Conservation (phyloP, 345 rosid genomes). For the Cochlearia excelsa region DNA sequence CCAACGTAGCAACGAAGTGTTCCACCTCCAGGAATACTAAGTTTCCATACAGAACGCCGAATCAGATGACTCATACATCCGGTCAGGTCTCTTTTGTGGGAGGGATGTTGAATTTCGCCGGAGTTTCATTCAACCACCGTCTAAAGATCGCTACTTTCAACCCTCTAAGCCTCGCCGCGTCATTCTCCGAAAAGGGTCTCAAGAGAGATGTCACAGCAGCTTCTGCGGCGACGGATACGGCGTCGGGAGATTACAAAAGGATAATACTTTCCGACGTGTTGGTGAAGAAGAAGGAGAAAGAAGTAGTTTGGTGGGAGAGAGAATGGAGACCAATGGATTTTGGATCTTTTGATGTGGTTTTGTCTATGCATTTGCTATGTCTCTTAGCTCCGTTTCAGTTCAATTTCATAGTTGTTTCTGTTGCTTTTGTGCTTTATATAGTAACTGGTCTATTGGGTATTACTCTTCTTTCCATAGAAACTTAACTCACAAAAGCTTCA, state of each 20-base stretch:
- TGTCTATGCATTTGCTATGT: background rate
- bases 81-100: too few species aligned
- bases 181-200: conserved; percentile 21
- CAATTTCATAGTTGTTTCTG: background rate
- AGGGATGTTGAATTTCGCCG: conserved; percentile 15
- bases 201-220: conserved; percentile 26
- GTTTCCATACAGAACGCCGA: too few species aligned
- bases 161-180: conserved; percentile 24
- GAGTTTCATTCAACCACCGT: conserved; percentile 20
- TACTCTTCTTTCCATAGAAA: background rate
- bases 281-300: background rate
- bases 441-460: background rate
- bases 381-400: background rate
- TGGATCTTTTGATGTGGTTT: background rate
- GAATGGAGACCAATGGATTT: background rate
- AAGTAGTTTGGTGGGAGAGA: background rate
- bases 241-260: background rate
- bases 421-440: background rate
- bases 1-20: too few species aligned
- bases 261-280: background rate
- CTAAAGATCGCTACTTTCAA: conserved; percentile 27
- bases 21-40: too few species aligned
- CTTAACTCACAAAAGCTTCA: background rate
- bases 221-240: background rate
- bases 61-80: too few species aligned